Evolutionary conservation across 495 filamentous ascomycete genomes (phyloP).

Genomic region (Gamarada debralockiae): DNA sequence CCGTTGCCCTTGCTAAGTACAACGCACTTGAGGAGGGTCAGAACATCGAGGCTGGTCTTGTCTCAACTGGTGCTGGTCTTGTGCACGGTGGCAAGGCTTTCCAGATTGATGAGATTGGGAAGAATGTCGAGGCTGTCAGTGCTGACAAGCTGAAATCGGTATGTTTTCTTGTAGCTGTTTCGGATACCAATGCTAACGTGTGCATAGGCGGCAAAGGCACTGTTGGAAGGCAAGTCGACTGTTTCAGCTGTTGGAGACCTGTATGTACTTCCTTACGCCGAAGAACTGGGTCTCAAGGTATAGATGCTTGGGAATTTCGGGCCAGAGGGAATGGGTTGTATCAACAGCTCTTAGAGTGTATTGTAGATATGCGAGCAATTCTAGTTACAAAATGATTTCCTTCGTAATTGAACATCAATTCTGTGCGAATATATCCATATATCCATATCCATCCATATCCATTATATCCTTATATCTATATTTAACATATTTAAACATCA

Average conservation of each 20-base stretch:
- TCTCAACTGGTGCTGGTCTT: slow-evolving; percentile 68
- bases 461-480: no score
- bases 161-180: slow-evolving; percentile 35
- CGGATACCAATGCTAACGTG: neutral
- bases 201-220: slow-evolving; percentile 71
- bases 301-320: slow-evolving; percentile 44
- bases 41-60: slow-evolving; percentile 60
- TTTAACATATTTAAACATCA: no score
- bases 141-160: slow-evolving; percentile 84
- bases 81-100: slow-evolving; percentile 75
- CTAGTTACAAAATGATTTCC: slow-evolving; percentile 2
- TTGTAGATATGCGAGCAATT: slow-evolving; percentile 27
- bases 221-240: slow-evolving; percentile 84
- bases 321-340: slow-evolving; percentile 36
- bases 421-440: no score
- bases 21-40: slow-evolving; percentile 81
- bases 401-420: neutral
- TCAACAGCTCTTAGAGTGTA: slow-evolving; percentile 40
- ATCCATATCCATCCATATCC: no score
- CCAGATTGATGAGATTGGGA: slow-evolving; percentile 77
- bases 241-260: slow-evolving; percentile 87
- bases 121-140: slow-evolving; percentile 75
- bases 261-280: slow-evolving; percentile 82
- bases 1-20: slow-evolving; percentile 90
- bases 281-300: slow-evolving; percentile 90